phyloP scores from a whole-genome alignment of 768 basidiomycete genomes.

The Roridomyces roridus region DNA sequence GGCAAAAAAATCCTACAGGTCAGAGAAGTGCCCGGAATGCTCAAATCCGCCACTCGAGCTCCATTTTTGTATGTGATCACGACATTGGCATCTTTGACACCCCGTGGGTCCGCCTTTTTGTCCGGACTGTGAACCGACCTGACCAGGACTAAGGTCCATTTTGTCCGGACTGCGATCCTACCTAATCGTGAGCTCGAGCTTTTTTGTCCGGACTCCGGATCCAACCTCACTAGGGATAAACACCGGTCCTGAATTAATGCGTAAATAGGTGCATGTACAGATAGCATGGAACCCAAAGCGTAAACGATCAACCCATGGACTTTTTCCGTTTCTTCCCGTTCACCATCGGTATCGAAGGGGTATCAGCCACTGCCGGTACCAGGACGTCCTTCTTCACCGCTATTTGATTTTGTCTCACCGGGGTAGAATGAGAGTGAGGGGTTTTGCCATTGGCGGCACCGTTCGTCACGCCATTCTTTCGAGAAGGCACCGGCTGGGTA shows the following conservation, averaged over 20 bases:
- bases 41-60: too few relatives aligned
- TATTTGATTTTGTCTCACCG: conserved; percentile 9
- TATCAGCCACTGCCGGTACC: not conserved
- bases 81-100: too few relatives aligned
- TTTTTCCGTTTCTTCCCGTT: conserved; percentile 67
- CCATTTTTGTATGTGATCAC: too few relatives aligned
- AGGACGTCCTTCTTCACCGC: conserved; percentile 21
- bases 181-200: too few relatives aligned
- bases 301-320: conserved; percentile 37
- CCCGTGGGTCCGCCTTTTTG: too few relatives aligned
- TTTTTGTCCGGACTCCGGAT: too few relatives aligned
- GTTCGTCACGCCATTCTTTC: conserved; percentile 16
- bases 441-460: conserved; percentile 16
- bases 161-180: too few relatives aligned
- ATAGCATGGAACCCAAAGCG: not conserved
- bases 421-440: conserved; percentile 4
- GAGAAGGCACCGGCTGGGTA: conserved; percentile 5
- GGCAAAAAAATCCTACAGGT: too few relatives aligned
- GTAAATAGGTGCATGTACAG: conserved; percentile 6
- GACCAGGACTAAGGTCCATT: too few relatives aligned
- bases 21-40: too few relatives aligned
- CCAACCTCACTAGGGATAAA: too few relatives aligned
- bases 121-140: too few relatives aligned
- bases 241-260: not conserved
- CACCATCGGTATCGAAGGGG: conserved; percentile 30